Conservation (phyloP, 2,329 filamentous ascomycete genomes). For the Curvularia verruculosa region DNA sequence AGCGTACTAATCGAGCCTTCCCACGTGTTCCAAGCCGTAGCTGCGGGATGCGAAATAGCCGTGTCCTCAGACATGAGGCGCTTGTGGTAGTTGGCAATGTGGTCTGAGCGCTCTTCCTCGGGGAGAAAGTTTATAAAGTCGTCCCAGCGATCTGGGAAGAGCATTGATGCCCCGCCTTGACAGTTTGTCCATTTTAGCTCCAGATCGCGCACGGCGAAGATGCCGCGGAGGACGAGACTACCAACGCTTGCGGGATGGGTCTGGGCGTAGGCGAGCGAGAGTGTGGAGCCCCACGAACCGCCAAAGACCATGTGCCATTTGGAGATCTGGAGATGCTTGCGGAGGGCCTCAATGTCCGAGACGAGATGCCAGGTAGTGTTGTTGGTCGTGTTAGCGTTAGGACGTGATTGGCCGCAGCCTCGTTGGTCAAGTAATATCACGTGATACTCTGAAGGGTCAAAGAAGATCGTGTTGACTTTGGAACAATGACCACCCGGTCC, state of each 20-base stretch:
- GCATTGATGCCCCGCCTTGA: conserved; percentile 34
- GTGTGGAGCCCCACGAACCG: conserved; percentile 57
- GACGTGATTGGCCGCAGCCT: conserved; percentile 53
- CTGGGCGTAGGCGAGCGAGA: conserved; percentile 55
- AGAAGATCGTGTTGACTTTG: conserved; percentile 50
- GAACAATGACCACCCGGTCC: conserved; percentile 51
- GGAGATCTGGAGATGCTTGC: conserved; percentile 50
- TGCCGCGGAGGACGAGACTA: conserved; percentile 52
- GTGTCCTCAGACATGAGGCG: conserved; percentile 46
- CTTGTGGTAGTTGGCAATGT: conserved; percentile 50
- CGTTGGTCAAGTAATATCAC: conserved; percentile 57
- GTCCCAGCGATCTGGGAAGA: conserved; percentile 52
- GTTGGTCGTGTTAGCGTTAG: conserved; percentile 49
- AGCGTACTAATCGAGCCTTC: conserved; percentile 43
- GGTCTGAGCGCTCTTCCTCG: conserved; percentile 47
- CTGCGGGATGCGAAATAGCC: conserved; percentile 38
- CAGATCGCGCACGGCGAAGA: conserved; percentile 48
- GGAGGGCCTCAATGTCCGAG: conserved; percentile 54
- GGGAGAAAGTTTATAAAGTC: conserved; percentile 47
- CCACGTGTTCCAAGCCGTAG: conserved; percentile 47
- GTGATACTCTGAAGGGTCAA: conserved; percentile 54
- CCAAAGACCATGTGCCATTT: conserved; percentile 57
- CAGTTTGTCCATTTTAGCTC: conserved; percentile 49
- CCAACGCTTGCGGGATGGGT: conserved; percentile 49
- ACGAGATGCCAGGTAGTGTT: conserved; percentile 56